Conservation (phyloP, 345 rosid species). For the Hibiscus tridactylites region DNA sequence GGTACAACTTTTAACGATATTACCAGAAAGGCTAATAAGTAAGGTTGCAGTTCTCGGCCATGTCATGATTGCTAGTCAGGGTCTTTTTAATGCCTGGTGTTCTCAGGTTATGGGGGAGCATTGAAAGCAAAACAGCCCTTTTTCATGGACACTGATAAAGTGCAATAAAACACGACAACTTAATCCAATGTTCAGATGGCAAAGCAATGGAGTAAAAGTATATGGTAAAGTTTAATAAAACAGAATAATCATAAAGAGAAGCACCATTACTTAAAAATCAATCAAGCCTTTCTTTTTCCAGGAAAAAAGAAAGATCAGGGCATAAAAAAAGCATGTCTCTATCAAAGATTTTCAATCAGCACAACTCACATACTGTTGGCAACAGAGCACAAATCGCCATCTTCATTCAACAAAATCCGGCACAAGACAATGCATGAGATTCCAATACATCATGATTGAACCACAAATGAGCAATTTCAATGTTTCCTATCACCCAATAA, state of each 20-base stretch:
- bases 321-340: slow-evolving; percentile 32
- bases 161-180: slow-evolving; percentile 48
- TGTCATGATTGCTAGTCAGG: not conserved
- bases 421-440: slow-evolving; percentile 30
- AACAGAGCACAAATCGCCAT: slow-evolving; percentile 46
- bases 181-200: slow-evolving; percentile 40
- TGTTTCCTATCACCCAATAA: slow-evolving; percentile 12
- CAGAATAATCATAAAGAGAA: slow-evolving; percentile 18
- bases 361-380: slow-evolving; percentile 41
- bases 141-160: slow-evolving; percentile 13
- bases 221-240: not conserved
- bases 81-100: slow-evolving; percentile 18
- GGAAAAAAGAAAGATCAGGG: slow-evolving; percentile 7
- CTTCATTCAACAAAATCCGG: slow-evolving; percentile 32
- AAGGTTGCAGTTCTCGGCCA: not conserved
- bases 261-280: slow-evolving; percentile 26
- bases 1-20: not conserved
- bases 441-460: slow-evolving; percentile 31
- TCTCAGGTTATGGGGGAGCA: slow-evolving; percentile 19
- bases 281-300: slow-evolving; percentile 13
- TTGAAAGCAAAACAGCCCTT: slow-evolving; percentile 36
- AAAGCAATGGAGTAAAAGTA: not conserved
- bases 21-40: not conserved
- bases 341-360: slow-evolving; percentile 45
- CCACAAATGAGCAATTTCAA: slow-evolving; percentile 26